Evolutionary conservation across 352 stramenopile genomes (phyloP), one percentile per base, ranked within the genome.

Genomic region (Pythium folliculosum): DNA sequence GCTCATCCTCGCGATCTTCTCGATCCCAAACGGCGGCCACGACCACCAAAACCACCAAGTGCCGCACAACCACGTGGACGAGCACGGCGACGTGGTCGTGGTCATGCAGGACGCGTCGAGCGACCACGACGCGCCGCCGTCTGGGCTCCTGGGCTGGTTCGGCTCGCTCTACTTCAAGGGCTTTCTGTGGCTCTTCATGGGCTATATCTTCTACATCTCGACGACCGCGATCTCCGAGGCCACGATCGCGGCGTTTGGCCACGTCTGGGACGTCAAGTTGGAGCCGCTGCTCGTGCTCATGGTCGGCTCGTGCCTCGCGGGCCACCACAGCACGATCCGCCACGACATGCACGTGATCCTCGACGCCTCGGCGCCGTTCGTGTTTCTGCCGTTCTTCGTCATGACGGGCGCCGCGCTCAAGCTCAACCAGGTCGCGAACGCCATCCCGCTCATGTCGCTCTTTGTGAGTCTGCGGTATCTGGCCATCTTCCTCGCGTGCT

Each of bases 331-430:
- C 2, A 62, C 68, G 9, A 90, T 91, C 52, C 81, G 83, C 22
- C 83, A 90, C 57, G 81, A 91, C 59, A 91, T 91, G 83, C 83
- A 91, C 64, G 81, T 90, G 38, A 90, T 91, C 35, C 65, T 91
- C 2, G 83, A 91, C 30, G 84, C 73, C 3, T 77, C 74, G 23
- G 83, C 83, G 50, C 82, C 82, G 0, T 91, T 86, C 68, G 80
- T 91, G 61, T 89, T 91, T 43, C 60, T 91, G 32, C 83, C 83
- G 9, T 91, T 91, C 67, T 91, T 91, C 75, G 80, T 89, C 13
- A 91, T 91, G 81, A 91, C 83, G 3, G 83, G 83, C 2, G 83
- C 83, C 1, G 74, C 76, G 17, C 63, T 91, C 25, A 88, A 90
- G 60, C 68, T 91, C 43, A 77, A 91, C 67, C 68, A 89, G 49